These are phyloP conservation scores for Garcia nutans DNA, from an alignment of 345 rosid species.

Conservation along the genomic window DNA sequence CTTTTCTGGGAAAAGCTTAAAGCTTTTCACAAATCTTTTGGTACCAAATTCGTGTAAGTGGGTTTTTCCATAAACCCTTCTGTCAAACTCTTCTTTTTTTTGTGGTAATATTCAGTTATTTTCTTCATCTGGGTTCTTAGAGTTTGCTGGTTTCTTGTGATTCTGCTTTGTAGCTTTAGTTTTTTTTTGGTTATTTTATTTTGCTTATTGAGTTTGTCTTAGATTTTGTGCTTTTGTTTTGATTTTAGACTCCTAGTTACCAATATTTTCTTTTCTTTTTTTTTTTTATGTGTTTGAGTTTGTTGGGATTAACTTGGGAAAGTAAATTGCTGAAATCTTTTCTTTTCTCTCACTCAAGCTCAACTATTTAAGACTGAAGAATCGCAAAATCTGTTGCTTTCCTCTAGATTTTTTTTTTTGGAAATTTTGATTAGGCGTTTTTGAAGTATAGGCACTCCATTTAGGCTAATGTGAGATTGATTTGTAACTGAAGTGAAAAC, in stretches of 20 bases:
- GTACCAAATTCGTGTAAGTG: constrained; percentile 56
- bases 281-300: not conserved
- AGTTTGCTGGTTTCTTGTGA: not conserved
- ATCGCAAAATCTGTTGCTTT: not conserved
- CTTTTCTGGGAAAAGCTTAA: constrained; percentile 76
- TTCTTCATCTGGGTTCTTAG: not conserved
- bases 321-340: not conserved
- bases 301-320: not conserved
- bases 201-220: not conserved
- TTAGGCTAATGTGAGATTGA: not conserved
- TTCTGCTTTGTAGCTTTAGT: not conserved
- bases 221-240: not conserved
- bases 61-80: not conserved
- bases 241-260: not conserved
- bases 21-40: constrained; percentile 48
- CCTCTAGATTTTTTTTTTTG: not conserved
- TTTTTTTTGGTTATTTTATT: constrained; percentile 2
- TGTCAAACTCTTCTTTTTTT: not conserved
- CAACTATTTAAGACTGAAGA: not conserved
- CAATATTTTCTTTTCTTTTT: not conserved
- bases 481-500: not conserved
- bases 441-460: not conserved
- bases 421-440: not conserved
- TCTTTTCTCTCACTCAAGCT: not conserved
- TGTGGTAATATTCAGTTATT: not conserved